Evolutionary conservation across 148 eudicot species (phyloP), one percentile per base, ranked within the genome.

Genomic region (Cornus florida): DNA sequence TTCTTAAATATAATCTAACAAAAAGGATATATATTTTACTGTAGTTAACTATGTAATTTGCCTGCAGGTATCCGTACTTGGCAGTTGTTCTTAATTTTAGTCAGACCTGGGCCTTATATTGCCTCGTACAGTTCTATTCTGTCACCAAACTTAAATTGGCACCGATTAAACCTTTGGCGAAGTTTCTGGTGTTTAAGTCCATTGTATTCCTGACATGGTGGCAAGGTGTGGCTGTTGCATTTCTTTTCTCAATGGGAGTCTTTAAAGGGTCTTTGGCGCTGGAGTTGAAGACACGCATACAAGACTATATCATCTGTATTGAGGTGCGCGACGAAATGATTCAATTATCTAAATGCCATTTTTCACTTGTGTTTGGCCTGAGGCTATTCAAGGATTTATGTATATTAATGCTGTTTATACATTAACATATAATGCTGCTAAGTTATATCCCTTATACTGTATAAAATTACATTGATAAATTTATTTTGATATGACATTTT

Each of bases 41-140:
- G 7, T 53, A 12, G 59, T 53, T 53, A 56, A 50, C 48, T 68
- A 69, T 81, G 50, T 67, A 17, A 46, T 69, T 66, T 77, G 80
- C 67, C 75, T 93, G 93, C 98, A 96, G 99, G 73, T 96, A 96
- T 84, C 99, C 99, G 32, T 96, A 96, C 85, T 83, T 96, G 87
- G 99, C 99, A 81, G 90, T 93, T 77, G 95, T 96, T 85, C 89
- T 93, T 46, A 96, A 96, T 86, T 96, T 96, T 78, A 96, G 99
- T 80, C 98, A 93, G 85, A 93, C 97, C 32, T 96, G 99, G 99
- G 99, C 99, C 81, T 87, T 96, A 67, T 96, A 96, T 89, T 96
- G 99, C 85, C 99, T 96, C 23, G 99, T 96, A 66, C 97, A 96
- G 81, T 96, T 96, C 81, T 96, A 96, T 85, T 86, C 95, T 39